phyloP scores from a whole-genome alignment of 352 stramenopile genomes.

The Peronosclerospora sorghi region DNA sequence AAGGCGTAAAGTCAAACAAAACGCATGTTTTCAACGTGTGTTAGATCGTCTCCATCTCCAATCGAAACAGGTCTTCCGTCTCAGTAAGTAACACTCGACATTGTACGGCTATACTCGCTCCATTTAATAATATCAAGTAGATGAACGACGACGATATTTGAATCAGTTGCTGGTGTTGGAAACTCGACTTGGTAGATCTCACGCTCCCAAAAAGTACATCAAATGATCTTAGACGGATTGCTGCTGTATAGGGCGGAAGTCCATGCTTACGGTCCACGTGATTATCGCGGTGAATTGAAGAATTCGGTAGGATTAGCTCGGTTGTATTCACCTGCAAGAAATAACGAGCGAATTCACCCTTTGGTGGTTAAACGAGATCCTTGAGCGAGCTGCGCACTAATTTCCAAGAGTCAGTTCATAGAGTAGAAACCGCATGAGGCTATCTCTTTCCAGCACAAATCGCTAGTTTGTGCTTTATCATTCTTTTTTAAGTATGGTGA shows the following conservation, averaged over 20 bases:
- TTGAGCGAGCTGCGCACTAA: slow-evolving; percentile 33
- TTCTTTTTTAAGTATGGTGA: too few species aligned
- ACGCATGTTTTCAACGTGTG: slow-evolving; percentile 27
- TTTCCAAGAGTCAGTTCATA: slow-evolving; percentile 36
- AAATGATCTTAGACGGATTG: slow-evolving; percentile 33
- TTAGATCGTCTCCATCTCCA: slow-evolving; percentile 36
- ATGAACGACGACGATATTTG: slow-evolving; percentile 3
- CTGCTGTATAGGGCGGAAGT: slow-evolving; percentile 36
- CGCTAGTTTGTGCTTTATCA: slow-evolving; percentile 25
- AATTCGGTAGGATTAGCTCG: slow-evolving; percentile 24
- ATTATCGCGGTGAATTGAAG: slow-evolving; percentile 31
- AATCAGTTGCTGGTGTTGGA: background rate
- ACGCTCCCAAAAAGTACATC: slow-evolving; percentile 36
- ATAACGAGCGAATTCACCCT: slow-evolving; percentile 27
- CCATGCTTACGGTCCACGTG: slow-evolving; percentile 25
- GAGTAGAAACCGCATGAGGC: slow-evolving; percentile 33
- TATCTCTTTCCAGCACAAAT: slow-evolving; percentile 25
- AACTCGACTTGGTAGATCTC: slow-evolving; percentile 42
- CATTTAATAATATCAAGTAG: slow-evolving; percentile 30
- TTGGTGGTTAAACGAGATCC: slow-evolving; percentile 39
- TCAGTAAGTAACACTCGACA: slow-evolving; percentile 29
- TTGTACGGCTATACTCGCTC: slow-evolving; percentile 16
- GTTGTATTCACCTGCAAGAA: slow-evolving; percentile 39
- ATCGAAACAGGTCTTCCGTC: slow-evolving; percentile 6
- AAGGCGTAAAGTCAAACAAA: slow-evolving; percentile 44